Base-by-base conservation (phyloP, 1,139 yeast genomes). In the Magnusiomyces clavatus region DNA sequence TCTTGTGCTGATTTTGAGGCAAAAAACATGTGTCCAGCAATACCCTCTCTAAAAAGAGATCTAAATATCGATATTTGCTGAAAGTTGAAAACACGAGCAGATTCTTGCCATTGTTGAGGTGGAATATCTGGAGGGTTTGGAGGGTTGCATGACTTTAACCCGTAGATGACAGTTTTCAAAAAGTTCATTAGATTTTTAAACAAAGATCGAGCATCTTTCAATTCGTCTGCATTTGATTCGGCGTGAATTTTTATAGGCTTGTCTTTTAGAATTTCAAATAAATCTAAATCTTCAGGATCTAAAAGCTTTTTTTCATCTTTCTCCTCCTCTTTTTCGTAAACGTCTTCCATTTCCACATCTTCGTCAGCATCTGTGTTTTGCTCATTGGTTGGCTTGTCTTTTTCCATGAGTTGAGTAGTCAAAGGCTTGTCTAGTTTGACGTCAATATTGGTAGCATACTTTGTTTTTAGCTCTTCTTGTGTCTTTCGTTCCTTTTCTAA, bases 141-240 rank as follows among this genome's bases (percentile, higher is more conserved):
- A 0, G 97, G 96, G 63, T 90, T 92, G 65, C 96, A 89, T 54
- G 83, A 83, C 64, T 89, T 89, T 59, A 94, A 74, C 0, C 96
- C 96, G 68, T 85, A 88, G 61, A 92, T 84, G 46, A 90, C 87
- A 0, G 97, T 87, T 64, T 92, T 89, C 62, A 92, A 72, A 63
- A 92, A 94, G 6, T 92, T 85, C 84, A 94, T 81, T 53, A 94
- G 73, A 8, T 96, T 89, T 59, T 94, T 81, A 76, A 89, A 89
- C 41, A 92, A 72, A 61, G 86, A 87, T 50, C 94, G 78, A 1
- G 96, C 95, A 65, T 90, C 97, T 60, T 87, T 87, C 51, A 87
- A 74, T 31, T 89, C 85, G 60, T 85, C 92, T 17, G 82, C 75
- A 29, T 77, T 60, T 2, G 60, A 56, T 20, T 62, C 64, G 1